A percentile compares a stretch with the other conserved stretches of the same genome.
Conservation (phyloP, 2,329 filamentous ascomycete species). For the Phialocephala subalpina region DNA sequence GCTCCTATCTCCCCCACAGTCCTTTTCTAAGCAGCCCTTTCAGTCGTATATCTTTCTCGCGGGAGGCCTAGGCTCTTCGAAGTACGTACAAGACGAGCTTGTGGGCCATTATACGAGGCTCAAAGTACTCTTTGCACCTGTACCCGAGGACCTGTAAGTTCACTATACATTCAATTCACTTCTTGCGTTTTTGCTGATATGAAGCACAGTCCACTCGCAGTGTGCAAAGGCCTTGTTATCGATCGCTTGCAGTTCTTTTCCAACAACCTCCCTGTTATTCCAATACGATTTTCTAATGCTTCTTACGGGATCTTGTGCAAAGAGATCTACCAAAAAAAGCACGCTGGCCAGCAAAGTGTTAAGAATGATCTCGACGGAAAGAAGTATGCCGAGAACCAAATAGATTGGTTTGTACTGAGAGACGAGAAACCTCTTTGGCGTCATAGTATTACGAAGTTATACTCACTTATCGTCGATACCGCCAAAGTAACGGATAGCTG, state of each 20-base stretch:
- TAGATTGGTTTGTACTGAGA: background rate
- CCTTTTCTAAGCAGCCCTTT: too few species aligned
- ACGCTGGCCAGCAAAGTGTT: background rate
- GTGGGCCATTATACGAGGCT: background rate
- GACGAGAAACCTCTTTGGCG: background rate
- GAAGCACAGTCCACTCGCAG: background rate
- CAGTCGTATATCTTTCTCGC: background rate
- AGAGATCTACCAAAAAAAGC: background rate
- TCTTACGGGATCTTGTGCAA: background rate
- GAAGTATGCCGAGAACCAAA: background rate
- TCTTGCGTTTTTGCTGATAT: background rate
- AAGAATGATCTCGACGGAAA: background rate
- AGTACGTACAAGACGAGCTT: background rate
- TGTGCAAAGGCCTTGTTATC: conserved; percentile 1
- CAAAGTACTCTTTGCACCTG: background rate
- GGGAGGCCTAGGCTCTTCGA: background rate
- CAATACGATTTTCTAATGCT: background rate
- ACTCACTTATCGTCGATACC: background rate
- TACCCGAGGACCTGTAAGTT: background rate
- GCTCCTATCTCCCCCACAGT: too few species aligned
- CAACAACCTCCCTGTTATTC: background rate
- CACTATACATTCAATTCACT: background rate
- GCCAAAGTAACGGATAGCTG: background rate
- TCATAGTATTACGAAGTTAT: background rate
- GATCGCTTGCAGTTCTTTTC: background rate